Conservation (phyloP, 2,329 filamentous ascomycete genomes). For the Hypoxylon sp. region DNA sequence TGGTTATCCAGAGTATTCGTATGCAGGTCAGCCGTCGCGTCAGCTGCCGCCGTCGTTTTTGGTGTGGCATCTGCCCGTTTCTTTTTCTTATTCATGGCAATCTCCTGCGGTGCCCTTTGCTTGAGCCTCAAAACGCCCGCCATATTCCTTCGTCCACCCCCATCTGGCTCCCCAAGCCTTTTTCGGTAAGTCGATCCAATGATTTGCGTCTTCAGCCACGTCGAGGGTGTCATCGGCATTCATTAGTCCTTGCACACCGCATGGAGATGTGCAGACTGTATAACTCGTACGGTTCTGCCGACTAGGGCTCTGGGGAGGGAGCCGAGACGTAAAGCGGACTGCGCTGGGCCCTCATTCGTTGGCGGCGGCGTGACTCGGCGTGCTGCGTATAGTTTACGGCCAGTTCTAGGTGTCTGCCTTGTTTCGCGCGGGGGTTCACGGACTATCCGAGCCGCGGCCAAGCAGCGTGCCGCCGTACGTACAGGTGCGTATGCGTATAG, state of each 20-base stretch:
- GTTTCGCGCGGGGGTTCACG: conserved; percentile 1
- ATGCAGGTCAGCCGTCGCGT: background rate
- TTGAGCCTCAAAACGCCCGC: conserved; percentile 4
- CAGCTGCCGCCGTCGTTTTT: too few relatives aligned
- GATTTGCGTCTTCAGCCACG: background rate
- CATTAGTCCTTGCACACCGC: background rate
- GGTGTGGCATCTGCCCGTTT: too few relatives aligned
- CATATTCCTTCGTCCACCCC: background rate
- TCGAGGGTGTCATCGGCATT: background rate
- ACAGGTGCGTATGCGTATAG: background rate
- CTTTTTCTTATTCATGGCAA: background rate
- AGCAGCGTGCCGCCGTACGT: background rate
- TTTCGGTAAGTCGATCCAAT: conserved; percentile 2
- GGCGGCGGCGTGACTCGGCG: background rate
- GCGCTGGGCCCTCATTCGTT: too few relatives aligned
- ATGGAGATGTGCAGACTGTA: conserved; percentile 12
- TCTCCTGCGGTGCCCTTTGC: too few relatives aligned
- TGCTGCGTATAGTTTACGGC: background rate
- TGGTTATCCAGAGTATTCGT: background rate
- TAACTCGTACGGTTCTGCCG: conserved; percentile 10
- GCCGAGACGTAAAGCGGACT: too few relatives aligned
- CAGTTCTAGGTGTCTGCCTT: conserved; percentile 16
- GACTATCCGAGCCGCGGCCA: conserved; percentile 3
- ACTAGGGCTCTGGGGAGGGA: background rate
- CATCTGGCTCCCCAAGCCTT: background rate